phyloP scores from a whole-genome alignment of 1,284 basidiomycete species.

The Hypsizygus ulmarius region DNA sequence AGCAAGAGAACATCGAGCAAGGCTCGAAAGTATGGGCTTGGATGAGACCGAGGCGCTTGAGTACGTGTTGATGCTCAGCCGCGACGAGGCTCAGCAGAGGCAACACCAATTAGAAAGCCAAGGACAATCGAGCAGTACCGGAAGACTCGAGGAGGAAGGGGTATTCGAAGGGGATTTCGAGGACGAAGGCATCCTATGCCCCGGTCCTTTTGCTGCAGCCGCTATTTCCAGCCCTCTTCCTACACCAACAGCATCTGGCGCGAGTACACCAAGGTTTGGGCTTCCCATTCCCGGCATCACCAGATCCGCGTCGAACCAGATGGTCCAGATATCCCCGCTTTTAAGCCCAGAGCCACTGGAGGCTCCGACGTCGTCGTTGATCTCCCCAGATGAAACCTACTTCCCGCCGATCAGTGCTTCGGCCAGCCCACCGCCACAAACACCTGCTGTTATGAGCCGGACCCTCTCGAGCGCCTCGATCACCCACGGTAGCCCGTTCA shows the following conservation, averaged over 20 bases:
- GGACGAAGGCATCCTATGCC: conserved; percentile 22
- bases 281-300: conserved; percentile 24
- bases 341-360: conserved; percentile 40
- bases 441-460: neutral
- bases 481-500: too few relatives aligned
- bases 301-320: conserved; percentile 36
- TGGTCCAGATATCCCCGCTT: conserved; percentile 39
- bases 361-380: conserved; percentile 22
- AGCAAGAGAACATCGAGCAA: conserved; percentile 54
- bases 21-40: conserved; percentile 64
- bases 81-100: conserved; percentile 59
- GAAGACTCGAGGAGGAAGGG: conserved; percentile 42
- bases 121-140: conserved; percentile 1
- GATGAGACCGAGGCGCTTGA: conserved; percentile 78
- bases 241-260: conserved; percentile 10
- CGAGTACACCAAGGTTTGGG: conserved; percentile 9
- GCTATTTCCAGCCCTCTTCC: conserved; percentile 14
- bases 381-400: conserved; percentile 19
- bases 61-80: conserved; percentile 83
- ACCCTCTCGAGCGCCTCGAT: neutral
- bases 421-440: conserved; percentile 16
- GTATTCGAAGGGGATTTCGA: conserved; percentile 61
- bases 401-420: conserved; percentile 30
- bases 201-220: neutral
- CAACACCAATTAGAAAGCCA: too few relatives aligned